phyloP scores from a whole-genome alignment of 768 basidiomycete genomes.

The Amanita pseudoporphyria region DNA sequence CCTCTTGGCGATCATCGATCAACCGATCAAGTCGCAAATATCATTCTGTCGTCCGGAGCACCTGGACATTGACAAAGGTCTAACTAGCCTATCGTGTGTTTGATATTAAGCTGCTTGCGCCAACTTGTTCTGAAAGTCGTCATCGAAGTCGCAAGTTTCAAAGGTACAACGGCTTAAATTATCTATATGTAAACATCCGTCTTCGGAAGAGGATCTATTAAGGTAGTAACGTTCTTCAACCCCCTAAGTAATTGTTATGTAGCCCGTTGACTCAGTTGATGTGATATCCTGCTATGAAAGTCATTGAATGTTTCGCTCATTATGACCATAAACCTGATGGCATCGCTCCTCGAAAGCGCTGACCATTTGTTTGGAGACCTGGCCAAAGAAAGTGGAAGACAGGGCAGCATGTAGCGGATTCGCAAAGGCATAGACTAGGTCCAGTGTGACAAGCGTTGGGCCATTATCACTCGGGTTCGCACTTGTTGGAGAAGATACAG shows the following conservation, averaged over 20 bases:
- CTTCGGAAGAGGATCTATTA: conserved; percentile 4
- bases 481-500: conserved; percentile 30
- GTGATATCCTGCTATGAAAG: neutral
- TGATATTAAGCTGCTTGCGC: conserved; percentile 39
- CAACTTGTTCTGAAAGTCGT: conserved; percentile 40
- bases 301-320: conserved; percentile 9
- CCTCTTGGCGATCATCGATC: too few species aligned
- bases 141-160: conserved; percentile 32
- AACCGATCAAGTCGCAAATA: conserved; percentile 27
- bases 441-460: conserved; percentile 77
- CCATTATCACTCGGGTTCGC: conserved; percentile 23
- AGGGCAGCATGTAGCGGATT: conserved; percentile 79
- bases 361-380: conserved; percentile 84
- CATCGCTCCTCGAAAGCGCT: conserved; percentile 88
- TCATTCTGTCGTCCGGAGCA: neutral
- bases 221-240: neutral
- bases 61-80: conserved; percentile 17
- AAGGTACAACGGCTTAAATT: conserved; percentile 33
- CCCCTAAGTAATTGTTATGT: too few species aligned
- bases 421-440: conserved; percentile 79
- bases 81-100: too few species aligned
- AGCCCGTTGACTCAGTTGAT: neutral
- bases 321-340: conserved; percentile 54
- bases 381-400: conserved; percentile 79
- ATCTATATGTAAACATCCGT: conserved; percentile 14